phyloP scores from a whole-genome alignment of 768 basidiomycete species.

The Tephrocybe rancida region DNA sequence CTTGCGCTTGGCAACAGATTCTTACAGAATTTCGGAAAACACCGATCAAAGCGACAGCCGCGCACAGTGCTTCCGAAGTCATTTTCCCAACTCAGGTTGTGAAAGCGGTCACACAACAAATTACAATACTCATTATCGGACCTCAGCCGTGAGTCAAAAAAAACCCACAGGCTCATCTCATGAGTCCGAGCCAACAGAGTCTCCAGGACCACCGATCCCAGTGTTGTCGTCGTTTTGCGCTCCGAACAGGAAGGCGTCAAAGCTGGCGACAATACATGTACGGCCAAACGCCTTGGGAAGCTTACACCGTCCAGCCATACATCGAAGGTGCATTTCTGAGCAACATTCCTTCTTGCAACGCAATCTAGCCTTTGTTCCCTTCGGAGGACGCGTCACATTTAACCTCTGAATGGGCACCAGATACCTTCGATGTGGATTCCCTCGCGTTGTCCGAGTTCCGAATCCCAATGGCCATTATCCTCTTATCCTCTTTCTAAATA shows the following conservation, averaged over 20 bases:
- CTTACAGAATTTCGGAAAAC: too few species aligned
- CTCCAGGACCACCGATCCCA: slow-evolving; percentile 27
- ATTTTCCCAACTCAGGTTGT: too few species aligned
- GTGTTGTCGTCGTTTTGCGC: slow-evolving; percentile 37
- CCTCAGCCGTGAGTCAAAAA: too few species aligned
- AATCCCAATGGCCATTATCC: slow-evolving; percentile 7
- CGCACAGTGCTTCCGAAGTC: too few species aligned
- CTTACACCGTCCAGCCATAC: slow-evolving; percentile 16
- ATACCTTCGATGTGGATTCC: slow-evolving; percentile 19
- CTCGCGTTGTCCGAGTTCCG: slow-evolving; percentile 14
- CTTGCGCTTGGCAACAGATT: too few species aligned
- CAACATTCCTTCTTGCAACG: background rate
- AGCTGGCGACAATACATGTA: slow-evolving; percentile 34
- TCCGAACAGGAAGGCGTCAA: slow-evolving; percentile 29
- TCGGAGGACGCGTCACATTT: slow-evolving; percentile 12
- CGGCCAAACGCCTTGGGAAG: slow-evolving; percentile 23
- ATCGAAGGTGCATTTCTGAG: slow-evolving; percentile 8
- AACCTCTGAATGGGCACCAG: slow-evolving; percentile 15
- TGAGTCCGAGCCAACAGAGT: background rate
- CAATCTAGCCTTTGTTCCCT: slow-evolving; percentile 14
- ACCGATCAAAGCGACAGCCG: too few species aligned
- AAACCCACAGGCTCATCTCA: too few species aligned
- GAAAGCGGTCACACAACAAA: too few species aligned
- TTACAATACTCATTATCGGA: too few species aligned
- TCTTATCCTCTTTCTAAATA: slow-evolving; percentile 1